phyloP scores from a whole-genome alignment of 225 moss, liverwort and hornwort genomes.

The Sphagnum tenellum region DNA sequence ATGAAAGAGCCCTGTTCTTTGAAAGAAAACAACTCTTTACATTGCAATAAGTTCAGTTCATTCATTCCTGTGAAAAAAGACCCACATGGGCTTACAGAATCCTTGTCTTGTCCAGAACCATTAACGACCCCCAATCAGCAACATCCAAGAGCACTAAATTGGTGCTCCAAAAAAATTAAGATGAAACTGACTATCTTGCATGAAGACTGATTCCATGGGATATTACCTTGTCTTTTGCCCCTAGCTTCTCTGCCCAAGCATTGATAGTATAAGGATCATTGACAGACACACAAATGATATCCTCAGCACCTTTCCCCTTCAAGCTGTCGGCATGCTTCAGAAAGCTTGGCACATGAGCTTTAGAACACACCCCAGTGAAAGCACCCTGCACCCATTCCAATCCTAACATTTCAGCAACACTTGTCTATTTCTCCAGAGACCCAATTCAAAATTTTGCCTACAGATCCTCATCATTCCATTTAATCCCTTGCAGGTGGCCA shows the following conservation, averaged over 20 bases:
- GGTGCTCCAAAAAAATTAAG: background rate
- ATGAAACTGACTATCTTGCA: background rate
- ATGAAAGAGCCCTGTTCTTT: too few relatives aligned
- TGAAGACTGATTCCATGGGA: background rate
- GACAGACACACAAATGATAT: conserved; percentile 37
- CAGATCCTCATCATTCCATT: too few relatives aligned
- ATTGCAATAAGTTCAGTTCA: too few relatives aligned
- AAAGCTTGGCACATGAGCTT: conserved; percentile 46
- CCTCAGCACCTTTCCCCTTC: conserved; percentile 42
- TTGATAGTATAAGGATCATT: conserved; percentile 45
- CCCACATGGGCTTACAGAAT: too few relatives aligned
- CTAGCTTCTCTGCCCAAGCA: conserved; percentile 45
- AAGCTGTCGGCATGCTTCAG: conserved; percentile 29
- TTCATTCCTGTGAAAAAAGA: too few relatives aligned
- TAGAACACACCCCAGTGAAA: conserved; percentile 46
- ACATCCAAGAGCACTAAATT: too few relatives aligned
- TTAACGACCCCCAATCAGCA: too few relatives aligned
- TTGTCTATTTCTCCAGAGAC: too few relatives aligned
- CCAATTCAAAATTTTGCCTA: too few relatives aligned
- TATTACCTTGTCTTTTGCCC: conserved; percentile 23
- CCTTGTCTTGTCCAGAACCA: too few relatives aligned
- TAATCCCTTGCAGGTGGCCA: background rate
- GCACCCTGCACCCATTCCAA: conserved; percentile 27
- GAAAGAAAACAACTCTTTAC: too few relatives aligned
- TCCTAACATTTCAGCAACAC: background rate